Evolutionary conservation across 805 yeast genomes (phyloP).

Genomic region (Saccharomycopsis sp.): DNA sequence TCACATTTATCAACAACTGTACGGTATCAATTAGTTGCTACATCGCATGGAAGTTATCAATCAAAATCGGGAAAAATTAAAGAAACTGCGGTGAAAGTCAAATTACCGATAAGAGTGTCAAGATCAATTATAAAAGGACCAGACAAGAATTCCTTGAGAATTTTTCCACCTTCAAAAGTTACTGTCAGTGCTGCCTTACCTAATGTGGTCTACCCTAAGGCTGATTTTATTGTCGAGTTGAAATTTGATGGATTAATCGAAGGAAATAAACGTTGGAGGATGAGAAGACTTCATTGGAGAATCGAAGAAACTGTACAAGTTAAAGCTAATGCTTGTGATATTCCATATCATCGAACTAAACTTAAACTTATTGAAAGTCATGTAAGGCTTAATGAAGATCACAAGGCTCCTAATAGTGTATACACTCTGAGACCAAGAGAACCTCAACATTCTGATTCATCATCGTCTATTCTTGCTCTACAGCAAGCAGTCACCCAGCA

Average conservation of each 20-base stretch:
- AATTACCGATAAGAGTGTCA: constrained; percentile 62
- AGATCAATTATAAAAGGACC: constrained; percentile 77
- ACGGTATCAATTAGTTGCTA: constrained; percentile 71
- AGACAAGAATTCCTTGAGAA: constrained; percentile 79
- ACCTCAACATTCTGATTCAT: neutral
- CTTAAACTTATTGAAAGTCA: constrained; percentile 39
- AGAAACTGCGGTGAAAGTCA: constrained; percentile 35
- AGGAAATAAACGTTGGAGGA: constrained; percentile 67
- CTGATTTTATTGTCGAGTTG: constrained; percentile 77
- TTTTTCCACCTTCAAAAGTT: constrained; percentile 93
- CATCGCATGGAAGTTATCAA: constrained; percentile 36
- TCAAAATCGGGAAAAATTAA: constrained; percentile 23
- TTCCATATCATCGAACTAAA: constrained; percentile 42
- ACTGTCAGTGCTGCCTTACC: constrained; percentile 85
- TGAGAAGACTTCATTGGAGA: constrained; percentile 85
- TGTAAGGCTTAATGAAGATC: constrained; percentile 27
- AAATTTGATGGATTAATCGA: constrained; percentile 67
- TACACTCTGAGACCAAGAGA: constrained; percentile 4
- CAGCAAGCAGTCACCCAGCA: neutral
- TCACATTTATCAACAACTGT: constrained; percentile 43
- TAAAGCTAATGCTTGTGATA: constrained; percentile 47
- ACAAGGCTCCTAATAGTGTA: constrained; percentile 5
- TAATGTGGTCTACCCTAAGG: constrained; percentile 80
- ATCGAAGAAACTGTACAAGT: constrained; percentile 77
- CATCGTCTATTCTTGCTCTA: neutral